These are phyloP conservation scores for Trametes gibbosa DNA, from an alignment of 768 basidiomycete genomes.

Conservation along the genomic window DNA sequence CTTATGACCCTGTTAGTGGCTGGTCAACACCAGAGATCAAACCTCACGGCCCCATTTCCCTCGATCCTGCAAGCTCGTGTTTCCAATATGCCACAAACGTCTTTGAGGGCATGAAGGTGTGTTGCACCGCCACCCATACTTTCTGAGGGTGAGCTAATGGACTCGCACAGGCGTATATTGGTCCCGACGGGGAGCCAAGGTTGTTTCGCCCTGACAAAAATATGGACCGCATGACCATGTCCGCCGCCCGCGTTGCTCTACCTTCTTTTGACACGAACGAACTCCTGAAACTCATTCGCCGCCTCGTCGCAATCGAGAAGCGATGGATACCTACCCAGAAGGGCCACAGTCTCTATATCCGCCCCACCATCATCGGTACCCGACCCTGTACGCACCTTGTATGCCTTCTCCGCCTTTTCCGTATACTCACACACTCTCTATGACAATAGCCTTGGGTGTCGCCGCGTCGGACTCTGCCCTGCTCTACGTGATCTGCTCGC, in stretches of 20 bases:
- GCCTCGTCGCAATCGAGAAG: conserved; percentile 66
- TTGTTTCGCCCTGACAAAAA: conserved; percentile 84
- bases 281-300: conserved; percentile 54
- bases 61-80: conserved; percentile 55
- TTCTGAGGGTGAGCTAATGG: background rate
- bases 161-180: conserved; percentile 56
- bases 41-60: conserved; percentile 57
- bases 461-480: conserved; percentile 75
- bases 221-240: conserved; percentile 75
- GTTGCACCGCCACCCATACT: conserved; percentile 13
- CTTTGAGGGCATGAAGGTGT: conserved; percentile 71
- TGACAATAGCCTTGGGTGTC: conserved; percentile 51
- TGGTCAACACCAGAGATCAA: conserved; percentile 75
- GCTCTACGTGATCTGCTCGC: conserved; percentile 82
- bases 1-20: conserved; percentile 60
- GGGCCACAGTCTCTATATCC: conserved; percentile 84
- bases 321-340: conserved; percentile 79
- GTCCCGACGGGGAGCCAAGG: conserved; percentile 67
- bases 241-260: conserved; percentile 67
- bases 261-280: conserved; percentile 52
- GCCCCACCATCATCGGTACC: conserved; percentile 67
- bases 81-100: conserved; percentile 61
- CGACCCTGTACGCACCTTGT: conserved; percentile 33
- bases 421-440: background rate
- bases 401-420: background rate